phyloP scores from a whole-genome alignment of 2,329 filamentous ascomycete species.

The Trichoderma sp. region DNA sequence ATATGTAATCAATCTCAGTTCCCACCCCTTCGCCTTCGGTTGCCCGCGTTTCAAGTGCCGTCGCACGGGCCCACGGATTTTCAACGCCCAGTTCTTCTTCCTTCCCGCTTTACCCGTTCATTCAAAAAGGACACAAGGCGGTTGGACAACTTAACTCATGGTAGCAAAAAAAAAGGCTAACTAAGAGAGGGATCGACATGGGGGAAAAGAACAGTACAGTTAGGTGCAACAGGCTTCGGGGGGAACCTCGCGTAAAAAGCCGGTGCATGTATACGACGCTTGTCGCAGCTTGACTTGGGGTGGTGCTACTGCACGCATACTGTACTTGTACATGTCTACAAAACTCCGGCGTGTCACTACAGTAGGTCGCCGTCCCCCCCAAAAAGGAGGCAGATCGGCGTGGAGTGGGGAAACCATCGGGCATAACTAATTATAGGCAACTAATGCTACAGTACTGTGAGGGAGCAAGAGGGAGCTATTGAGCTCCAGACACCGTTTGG shows the following conservation, averaged over 20 bases:
- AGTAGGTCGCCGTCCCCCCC: neutral
- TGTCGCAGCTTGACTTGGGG: neutral
- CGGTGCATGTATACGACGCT: conserved; percentile 22
- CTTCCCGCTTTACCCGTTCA: neutral
- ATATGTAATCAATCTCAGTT: conserved; percentile 1
- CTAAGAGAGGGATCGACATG: conserved; percentile 15
- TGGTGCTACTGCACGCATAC: neutral
- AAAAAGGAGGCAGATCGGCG: neutral
- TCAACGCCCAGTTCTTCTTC: neutral
- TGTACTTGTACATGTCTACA: neutral
- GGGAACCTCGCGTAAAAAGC: conserved; percentile 21
- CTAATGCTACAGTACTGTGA: neutral
- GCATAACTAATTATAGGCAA: neutral
- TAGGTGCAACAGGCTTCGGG: conserved; percentile 9
- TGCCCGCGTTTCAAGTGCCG: conserved; percentile 22
- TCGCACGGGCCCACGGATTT: conserved; percentile 17
- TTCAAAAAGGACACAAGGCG: neutral
- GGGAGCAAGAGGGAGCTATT: neutral
- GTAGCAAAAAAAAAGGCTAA: neutral
- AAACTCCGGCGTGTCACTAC: neutral
- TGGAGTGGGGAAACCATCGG: neutral
- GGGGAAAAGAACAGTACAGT: neutral
- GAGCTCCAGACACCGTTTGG: neutral
- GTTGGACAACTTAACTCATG: neutral
- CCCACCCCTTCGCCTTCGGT: neutral